Base-by-base conservation (phyloP, 228 moss, liverwort and hornwort species). In the Sphagnum magellanicum region DNA sequence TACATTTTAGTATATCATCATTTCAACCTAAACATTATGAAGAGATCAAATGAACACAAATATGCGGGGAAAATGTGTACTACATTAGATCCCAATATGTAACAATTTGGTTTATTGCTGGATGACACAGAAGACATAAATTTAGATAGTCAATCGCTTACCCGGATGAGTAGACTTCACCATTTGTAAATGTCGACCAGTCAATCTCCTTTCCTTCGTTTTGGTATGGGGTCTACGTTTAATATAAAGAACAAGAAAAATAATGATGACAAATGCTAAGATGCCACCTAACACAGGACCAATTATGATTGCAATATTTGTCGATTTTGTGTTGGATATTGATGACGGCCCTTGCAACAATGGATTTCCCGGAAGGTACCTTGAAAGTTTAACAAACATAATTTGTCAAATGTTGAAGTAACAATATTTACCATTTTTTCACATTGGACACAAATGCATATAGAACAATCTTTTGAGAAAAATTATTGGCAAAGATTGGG, bases 241-340 rank as follows among this genome's bases (percentile, higher is more conserved):
- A 2, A 14, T 0, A 68, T 3, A 49, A 61, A 64, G 65, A 68
- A 57, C 1, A 48, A 71, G 55, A 6, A 77, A n/a, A 16, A 55
- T 0, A n/a, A 65, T 7, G 52, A 74, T n/a, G 3, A 81, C 7
- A 71, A 81, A 61, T 4, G 68, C 48, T 8, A 71, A 16, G 32
- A 58, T 63, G 5, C 81, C 80, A 4, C 77, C 77, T 48, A 52
- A 68, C 32, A 50, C 0, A 55, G 16, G 73, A 13, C 80, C 74
- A 6, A 77, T 57, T 14, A 81, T 8, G 8, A 6, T 51, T 10
- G 48, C 32, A 14, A 68, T 46, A 0, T 65, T 61, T 17, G 64
- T 49, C 10, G 61, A 63, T 5, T 66, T 61, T 60, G 66, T 32
- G 32, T 32, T 32, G 32, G 32, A 32, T 32, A 32, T 32, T 32